These are phyloP conservation scores for Arabidopsis thaliana DNA, from an alignment of 345 rosid species.

Conservation along the genomic window TAIR10.1 NC_003074.8:11075501-11076000, in stretches of 20 bases:
- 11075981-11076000: slow-evolving; percentile 82
- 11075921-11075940: slow-evolving; percentile 76
- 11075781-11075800: neutral
- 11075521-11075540: neutral
- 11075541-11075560: neutral
- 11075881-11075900: neutral
- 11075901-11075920: slow-evolving; percentile 28
- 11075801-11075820: neutral
- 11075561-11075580: neutral
- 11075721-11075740: neutral
- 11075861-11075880: slow-evolving; percentile 1
- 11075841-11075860: neutral
- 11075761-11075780: neutral
- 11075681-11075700: neutral
- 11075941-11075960: slow-evolving; percentile 57
- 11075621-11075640: slow-evolving; percentile 95
- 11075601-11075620: slow-evolving; percentile 94
- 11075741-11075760: neutral
- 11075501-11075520: neutral
- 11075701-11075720: neutral
- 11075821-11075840: neutral
- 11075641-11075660: slow-evolving; percentile 54
- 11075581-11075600: slow-evolving; percentile 92
- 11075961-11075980: slow-evolving; percentile 60
- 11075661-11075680: neutral